Evolutionary conservation across 345 rosid genomes (phyloP).

Genomic region (Euphorbia lathyris): DNA sequence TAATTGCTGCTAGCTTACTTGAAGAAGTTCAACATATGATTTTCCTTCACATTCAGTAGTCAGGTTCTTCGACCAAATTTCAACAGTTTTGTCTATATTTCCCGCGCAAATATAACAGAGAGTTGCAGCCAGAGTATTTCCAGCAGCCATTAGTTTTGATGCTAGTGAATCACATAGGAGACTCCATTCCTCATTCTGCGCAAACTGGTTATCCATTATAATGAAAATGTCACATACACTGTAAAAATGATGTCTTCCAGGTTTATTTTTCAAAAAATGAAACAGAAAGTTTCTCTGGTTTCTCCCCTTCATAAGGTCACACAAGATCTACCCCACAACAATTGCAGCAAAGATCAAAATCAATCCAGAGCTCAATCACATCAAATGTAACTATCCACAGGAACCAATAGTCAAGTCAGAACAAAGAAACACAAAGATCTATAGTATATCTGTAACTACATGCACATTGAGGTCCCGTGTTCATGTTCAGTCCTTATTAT

Average conservation of each 20-base stretch:
- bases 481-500: neutral
- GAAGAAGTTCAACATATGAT: slow-evolving; percentile 86
- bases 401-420: neutral
- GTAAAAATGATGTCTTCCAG: neutral
- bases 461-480: neutral
- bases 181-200: slow-evolving; percentile 87
- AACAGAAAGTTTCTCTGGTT: neutral
- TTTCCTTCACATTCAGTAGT: slow-evolving; percentile 59
- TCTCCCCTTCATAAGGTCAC: neutral
- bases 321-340: neutral
- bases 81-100: slow-evolving; percentile 96
- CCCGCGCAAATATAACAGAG: slow-evolving; percentile 96
- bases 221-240: slow-evolving; percentile 12
- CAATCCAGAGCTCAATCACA: neutral
- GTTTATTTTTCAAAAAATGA: neutral
- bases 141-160: slow-evolving; percentile 69
- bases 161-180: slow-evolving; percentile 79
- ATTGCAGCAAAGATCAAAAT: neutral
- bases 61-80: slow-evolving; percentile 93
- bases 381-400: neutral
- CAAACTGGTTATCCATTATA: slow-evolving; percentile 58
- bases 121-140: slow-evolving; percentile 84
- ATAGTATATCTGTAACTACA: neutral
- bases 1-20: slow-evolving; percentile 49
- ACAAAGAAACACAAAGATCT: neutral